Evolutionary conservation across 2,329 filamentous ascomycete genomes (phyloP).

Genomic region (Tolypocladium endophyticum): DNA sequence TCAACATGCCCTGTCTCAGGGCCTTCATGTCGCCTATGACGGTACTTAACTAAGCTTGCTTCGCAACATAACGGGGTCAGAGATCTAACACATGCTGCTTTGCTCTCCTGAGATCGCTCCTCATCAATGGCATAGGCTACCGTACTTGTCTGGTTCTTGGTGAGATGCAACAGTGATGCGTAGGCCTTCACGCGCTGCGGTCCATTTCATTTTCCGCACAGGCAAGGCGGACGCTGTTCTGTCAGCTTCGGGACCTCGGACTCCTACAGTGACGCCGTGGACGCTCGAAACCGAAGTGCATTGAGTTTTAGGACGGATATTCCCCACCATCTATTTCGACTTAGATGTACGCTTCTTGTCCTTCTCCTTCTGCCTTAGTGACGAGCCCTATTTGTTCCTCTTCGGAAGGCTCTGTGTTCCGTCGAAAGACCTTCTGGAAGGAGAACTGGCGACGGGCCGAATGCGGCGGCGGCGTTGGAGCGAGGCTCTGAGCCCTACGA

Average conservation of each 20-base stretch:
- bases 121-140: background rate
- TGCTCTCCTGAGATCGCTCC: background rate
- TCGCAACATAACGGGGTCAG: too few relatives aligned
- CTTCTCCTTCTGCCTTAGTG: constrained; percentile 36
- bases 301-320: background rate
- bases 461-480: constrained; percentile 53
- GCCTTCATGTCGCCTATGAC: too few relatives aligned
- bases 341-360: constrained; percentile 1
- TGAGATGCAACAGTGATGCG: background rate
- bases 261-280: background rate
- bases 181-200: background rate
- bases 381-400: constrained; percentile 78
- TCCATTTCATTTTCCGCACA: background rate
- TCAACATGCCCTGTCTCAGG: too few relatives aligned
- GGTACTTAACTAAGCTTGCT: too few relatives aligned
- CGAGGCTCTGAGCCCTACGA: constrained; percentile 26
- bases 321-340: background rate
- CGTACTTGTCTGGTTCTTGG: background rate
- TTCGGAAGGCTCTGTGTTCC: constrained; percentile 50
- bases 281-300: background rate
- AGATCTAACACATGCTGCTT: background rate
- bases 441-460: constrained; percentile 72
- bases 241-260: background rate
- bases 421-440: constrained; percentile 72
- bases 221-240: background rate